These are phyloP conservation scores for Amanita jacksonii DNA, from an alignment of 768 basidiomycete species.

Conservation along the genomic window DNA sequence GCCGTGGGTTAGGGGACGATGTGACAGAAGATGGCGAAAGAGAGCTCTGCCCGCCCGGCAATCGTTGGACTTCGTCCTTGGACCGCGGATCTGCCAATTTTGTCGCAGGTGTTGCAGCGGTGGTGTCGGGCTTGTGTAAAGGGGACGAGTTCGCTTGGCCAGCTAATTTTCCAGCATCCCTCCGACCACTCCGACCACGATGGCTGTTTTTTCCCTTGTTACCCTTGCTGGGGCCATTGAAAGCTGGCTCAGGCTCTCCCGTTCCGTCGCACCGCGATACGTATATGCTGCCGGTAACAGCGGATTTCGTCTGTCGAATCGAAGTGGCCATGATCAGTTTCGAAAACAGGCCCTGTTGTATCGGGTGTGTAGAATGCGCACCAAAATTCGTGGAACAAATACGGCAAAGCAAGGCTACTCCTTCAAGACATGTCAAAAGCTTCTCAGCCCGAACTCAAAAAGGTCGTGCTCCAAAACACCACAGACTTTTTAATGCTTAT, in stretches of 20 bases:
- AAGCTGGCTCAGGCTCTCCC: conserved; percentile 40
- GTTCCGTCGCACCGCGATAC: too few species aligned
- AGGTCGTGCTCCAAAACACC: conserved; percentile 41
- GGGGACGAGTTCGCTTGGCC: neutral
- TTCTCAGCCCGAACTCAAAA: conserved; percentile 96
- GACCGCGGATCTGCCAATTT: too few species aligned
- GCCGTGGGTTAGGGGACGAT: too few species aligned
- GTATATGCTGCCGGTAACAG: too few species aligned
- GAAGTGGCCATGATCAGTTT: too few species aligned
- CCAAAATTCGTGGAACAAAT: conserved; percentile 11
- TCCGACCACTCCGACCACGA: conserved; percentile 24
- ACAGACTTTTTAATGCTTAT: conserved; percentile 1
- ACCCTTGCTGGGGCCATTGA: conserved; percentile 31
- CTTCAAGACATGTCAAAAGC: conserved; percentile 72
- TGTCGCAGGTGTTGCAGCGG: too few species aligned
- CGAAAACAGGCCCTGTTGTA: too few species aligned
- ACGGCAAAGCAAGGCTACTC: conserved; percentile 19
- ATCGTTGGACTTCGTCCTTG: too few species aligned
- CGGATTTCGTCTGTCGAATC: too few species aligned
- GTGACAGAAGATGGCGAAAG: too few species aligned
- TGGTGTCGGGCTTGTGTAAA: neutral
- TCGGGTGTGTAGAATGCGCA: too few species aligned
- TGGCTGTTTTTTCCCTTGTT: conserved; percentile 28
- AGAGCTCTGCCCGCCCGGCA: too few species aligned
- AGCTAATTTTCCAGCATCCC: conserved; percentile 20